These are phyloP conservation scores for Cadophora sp. DNA, from an alignment of 2,329 filamentous ascomycete genomes.

Conservation along the genomic window DNA sequence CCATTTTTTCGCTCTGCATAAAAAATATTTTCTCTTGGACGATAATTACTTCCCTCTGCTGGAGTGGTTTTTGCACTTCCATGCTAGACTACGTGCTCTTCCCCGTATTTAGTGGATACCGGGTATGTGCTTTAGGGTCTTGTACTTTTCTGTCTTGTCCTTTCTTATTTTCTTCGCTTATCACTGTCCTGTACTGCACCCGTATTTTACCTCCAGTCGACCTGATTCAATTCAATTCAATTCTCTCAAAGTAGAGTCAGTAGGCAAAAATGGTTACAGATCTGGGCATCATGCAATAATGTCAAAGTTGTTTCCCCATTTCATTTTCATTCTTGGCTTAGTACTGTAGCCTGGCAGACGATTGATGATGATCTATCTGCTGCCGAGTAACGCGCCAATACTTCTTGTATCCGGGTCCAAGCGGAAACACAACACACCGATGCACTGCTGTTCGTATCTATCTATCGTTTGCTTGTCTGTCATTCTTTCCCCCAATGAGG, in stretches of 20 bases:
- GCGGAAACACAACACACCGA: not conserved
- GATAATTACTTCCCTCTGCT: not conserved
- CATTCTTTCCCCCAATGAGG: not conserved
- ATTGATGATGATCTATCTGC: conserved; percentile 7
- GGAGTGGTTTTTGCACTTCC: not conserved
- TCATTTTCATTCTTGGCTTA: not conserved
- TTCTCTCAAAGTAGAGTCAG: not conserved
- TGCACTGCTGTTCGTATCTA: not conserved
- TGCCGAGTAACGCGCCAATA: not conserved
- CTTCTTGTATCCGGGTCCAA: not conserved
- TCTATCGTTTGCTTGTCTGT: not conserved
- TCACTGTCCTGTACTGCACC: not conserved
- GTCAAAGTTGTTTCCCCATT: not conserved
- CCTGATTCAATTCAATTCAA: no score
- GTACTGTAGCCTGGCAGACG: not conserved
- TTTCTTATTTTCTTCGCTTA: conserved; percentile 16
- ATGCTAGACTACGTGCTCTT: not conserved
- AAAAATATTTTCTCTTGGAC: not conserved
- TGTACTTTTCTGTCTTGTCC: not conserved
- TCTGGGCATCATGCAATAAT: not conserved
- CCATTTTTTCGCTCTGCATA: not conserved
- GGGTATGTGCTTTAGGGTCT: not conserved
- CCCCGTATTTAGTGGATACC: not conserved
- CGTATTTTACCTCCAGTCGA: no score
- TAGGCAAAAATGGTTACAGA: not conserved